Evolutionary conservation across 352 stramenopile genomes (phyloP).

Genomic region (Globisporangium iwayamae): DNA sequence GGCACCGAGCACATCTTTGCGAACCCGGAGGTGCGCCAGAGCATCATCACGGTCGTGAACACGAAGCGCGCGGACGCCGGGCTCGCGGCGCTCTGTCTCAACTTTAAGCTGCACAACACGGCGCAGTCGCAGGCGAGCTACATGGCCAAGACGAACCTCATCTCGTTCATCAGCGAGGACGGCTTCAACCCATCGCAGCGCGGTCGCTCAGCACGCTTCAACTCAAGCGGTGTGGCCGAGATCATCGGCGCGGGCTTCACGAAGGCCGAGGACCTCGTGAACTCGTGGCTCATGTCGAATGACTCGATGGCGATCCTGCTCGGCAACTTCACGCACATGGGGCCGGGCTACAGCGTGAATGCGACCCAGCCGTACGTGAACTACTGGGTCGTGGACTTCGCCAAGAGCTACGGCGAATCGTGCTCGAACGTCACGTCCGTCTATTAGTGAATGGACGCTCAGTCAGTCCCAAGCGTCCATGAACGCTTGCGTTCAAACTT

Average conservation of each 20-base stretch:
- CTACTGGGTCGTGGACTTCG: conserved; percentile 28
- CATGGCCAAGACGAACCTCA: conserved; percentile 19
- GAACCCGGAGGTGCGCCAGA: conserved; percentile 1
- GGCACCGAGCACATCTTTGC: background rate
- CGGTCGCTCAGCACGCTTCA: conserved; percentile 21
- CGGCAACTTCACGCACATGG: conserved; percentile 24
- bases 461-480: background rate
- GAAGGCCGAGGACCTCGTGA: conserved; percentile 14
- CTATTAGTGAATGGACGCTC: background rate
- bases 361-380: conserved; percentile 17
- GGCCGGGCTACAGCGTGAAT: conserved; percentile 24
- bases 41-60: conserved; percentile 7
- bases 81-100: conserved; percentile 1
- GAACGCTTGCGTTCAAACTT: background rate
- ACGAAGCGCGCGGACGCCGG: background rate
- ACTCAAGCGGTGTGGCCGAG: conserved; percentile 24
- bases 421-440: conserved; percentile 5
- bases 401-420: background rate
- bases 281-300: conserved; percentile 20
- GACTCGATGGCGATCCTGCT: conserved; percentile 11
- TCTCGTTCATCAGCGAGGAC: conserved; percentile 16
- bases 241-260: conserved; percentile 22
- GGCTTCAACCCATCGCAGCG: conserved; percentile 20
- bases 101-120: conserved; percentile 18
- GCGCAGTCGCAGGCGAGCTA: conserved; percentile 22